phyloP scores from a whole-genome alignment of 2,329 filamentous ascomycete genomes.

The Beauveria scarabaeidicola region DNA sequence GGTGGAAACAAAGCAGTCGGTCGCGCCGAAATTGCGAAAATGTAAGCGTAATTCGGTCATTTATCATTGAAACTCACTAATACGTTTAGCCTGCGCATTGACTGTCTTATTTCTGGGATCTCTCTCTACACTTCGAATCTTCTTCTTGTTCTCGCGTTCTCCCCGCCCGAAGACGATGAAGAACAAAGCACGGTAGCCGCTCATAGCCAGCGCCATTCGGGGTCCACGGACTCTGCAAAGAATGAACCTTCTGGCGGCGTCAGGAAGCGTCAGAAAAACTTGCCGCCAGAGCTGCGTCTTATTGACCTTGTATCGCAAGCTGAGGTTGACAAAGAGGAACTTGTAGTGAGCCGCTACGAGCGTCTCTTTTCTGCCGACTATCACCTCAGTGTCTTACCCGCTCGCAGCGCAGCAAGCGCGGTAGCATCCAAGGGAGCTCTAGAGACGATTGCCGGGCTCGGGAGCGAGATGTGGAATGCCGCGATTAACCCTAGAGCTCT shows the following conservation, averaged over 20 bases:
- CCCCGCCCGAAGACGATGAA: constrained; percentile 55
- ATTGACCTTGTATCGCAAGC: constrained; percentile 84
- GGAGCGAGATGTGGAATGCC: constrained; percentile 79
- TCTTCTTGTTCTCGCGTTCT: constrained; percentile 85
- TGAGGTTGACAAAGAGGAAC: constrained; percentile 76
- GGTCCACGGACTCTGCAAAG: constrained; percentile 39
- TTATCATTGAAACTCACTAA: constrained; percentile 18
- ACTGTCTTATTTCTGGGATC: constrained; percentile 96
- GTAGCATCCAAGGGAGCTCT: constrained; percentile 63
- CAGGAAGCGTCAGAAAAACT: constrained; percentile 65
- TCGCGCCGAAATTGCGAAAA: constrained; percentile 82
- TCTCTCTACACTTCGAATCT: constrained; percentile 91
- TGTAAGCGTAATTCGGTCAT: constrained; percentile 45
- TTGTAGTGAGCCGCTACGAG: constrained; percentile 81
- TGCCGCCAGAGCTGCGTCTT: constrained; percentile 80
- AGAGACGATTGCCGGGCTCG: constrained; percentile 64
- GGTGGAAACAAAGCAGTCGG: constrained; percentile 44
- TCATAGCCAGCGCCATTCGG: constrained; percentile 26
- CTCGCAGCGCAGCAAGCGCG: constrained; percentile 56
- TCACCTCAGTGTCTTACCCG: constrained; percentile 76
- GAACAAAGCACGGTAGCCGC: constrained; percentile 23
- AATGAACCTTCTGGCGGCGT: constrained; percentile 58
- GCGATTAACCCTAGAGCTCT: constrained; percentile 80
- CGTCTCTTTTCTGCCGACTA: constrained; percentile 83
- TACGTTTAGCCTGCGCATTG: constrained; percentile 69